Evolutionary conservation across 768 basidiomycete species (phyloP), one percentile per base, ranked within the genome.

Genomic region (Dacryopinax spathularia): DNA sequence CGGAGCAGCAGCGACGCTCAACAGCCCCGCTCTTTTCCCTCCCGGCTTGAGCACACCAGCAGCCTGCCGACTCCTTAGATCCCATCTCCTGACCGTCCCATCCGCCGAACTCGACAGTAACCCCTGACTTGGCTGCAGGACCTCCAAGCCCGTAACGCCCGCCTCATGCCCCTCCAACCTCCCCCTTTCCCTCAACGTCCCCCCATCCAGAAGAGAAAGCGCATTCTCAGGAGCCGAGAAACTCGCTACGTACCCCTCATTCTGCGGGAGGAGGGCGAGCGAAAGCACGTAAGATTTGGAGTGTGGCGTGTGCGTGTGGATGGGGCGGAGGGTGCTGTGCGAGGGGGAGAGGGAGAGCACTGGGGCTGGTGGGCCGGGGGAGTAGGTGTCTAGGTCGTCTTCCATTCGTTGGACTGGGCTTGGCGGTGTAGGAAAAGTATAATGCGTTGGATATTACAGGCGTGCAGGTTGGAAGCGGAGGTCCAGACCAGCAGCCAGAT

Each of bases 1-100:
- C 0, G 75, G 69, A 1, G 88, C 86, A 4, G 86, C 79, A 71
- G 89, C 89, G 36, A 69, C 66, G 15, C 63, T 65, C 25, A 71
- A 63, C 3, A 71, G 63, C 25, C 10, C 48, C 10, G 48, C 5
- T 18, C 29, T 13, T 18, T 41, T 41, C 7, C 18, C 7, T 9
- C 48, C 48, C 10, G 10, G 29, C 15, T 15, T 3, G 48, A 56
- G 48, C 7, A 29, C 31, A 29, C 5, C 25, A 10, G 18, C 48
- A 15, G 5, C 15, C 6, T 29, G 5, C 25, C 48, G 3, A 22
- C 10, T 29, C 13, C 48, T 10, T 3, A 29, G 48, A 29, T 56
- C 48, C 36, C 36, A 37, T 10, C 36, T 10, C 36, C 36, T 10
- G n/a, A 37, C 36, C n/a, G 36, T 37, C 36, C 36, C 36, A 18